Percentiles rank a stretch among this genome's conserved stretches.
Evolutionary conservation across 768 basidiomycete species (phyloP).

Genomic region (Tephrocybe sp.): DNA sequence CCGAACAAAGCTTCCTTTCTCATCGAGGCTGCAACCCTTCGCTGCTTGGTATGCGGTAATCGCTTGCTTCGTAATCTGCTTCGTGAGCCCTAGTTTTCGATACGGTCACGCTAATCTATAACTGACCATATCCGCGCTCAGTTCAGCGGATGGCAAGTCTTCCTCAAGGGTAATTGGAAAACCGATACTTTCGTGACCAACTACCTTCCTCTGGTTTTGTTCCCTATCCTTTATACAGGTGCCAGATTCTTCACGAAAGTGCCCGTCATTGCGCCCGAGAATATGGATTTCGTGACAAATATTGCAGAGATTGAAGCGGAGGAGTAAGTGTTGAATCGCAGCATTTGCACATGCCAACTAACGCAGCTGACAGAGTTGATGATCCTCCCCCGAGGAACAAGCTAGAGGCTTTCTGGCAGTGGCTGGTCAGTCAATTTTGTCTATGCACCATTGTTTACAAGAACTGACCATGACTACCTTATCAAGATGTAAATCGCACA

Average conservation of each 20-base stretch:
- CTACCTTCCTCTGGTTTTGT: slow-evolving; percentile 69
- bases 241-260: slow-evolving; percentile 54
- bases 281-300: slow-evolving; percentile 85
- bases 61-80: slow-evolving; percentile 48
- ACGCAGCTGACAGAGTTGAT: slow-evolving; percentile 42
- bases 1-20: slow-evolving; percentile 68
- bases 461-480: not conserved
- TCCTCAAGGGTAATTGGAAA: slow-evolving; percentile 41
- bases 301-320: slow-evolving; percentile 70
- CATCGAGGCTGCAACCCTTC: slow-evolving; percentile 64
- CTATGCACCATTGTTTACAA: slow-evolving; percentile 16
- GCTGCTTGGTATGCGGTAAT: slow-evolving; percentile 60
- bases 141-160: slow-evolving; percentile 45
- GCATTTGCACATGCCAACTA: not conserved
- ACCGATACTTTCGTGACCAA: slow-evolving; percentile 76
- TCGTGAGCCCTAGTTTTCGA: slow-evolving; percentile 43
- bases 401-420: slow-evolving; percentile 70
- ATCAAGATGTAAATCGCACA: not conserved
- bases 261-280: slow-evolving; percentile 42
- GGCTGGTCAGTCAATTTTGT: slow-evolving; percentile 60
- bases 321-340: slow-evolving; percentile 33
- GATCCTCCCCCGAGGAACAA: slow-evolving; percentile 70
- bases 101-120: not conserved
- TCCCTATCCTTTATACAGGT: slow-evolving; percentile 71
- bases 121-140: slow-evolving; percentile 15